A percentile compares a stretch with the other conserved stretches of the same genome.
These are phyloP conservation scores for Pinus albicaulis DNA, from an alignment of 75 land plant species.

Conservation along the genomic window DNA sequence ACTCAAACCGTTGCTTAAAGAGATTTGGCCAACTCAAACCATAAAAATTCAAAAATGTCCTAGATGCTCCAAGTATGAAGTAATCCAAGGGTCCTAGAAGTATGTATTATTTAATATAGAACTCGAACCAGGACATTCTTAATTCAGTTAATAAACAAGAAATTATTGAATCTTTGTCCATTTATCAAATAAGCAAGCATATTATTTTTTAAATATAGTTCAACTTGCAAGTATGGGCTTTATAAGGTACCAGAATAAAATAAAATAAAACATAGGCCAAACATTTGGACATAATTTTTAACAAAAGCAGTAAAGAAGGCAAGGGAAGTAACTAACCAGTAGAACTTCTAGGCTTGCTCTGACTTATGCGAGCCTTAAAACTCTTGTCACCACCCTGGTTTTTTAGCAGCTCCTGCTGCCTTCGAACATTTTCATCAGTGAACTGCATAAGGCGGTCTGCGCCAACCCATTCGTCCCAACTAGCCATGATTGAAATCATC, in stretches of 20 bases:
- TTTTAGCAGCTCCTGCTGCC: constrained; percentile 69
- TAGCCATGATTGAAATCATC: constrained; percentile 25
- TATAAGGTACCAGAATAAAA: neutral
- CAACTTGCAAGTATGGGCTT: neutral
- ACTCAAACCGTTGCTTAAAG: too few species aligned
- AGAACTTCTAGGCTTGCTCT: constrained; percentile 64
- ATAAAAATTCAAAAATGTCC: too few species aligned
- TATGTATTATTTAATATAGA: neutral
- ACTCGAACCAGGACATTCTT: neutral
- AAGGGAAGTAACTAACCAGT: constrained; percentile 30
- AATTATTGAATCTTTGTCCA: neutral
- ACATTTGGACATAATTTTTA: neutral
- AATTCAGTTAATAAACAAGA: neutral
- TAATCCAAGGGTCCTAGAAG: neutral
- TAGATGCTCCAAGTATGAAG: neutral
- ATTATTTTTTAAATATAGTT: neutral
- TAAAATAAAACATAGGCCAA: neutral
- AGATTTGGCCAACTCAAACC: too few species aligned
- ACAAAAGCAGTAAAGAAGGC: neutral
- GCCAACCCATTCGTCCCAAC: constrained; percentile 99
- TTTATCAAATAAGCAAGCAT: constrained; percentile 1
- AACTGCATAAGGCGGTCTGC: constrained; percentile 73
- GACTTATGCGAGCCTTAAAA: constrained; percentile 66
- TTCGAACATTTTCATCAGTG: constrained; percentile 72
- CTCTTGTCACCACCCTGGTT: constrained; percentile 64